Base-by-base conservation (phyloP, 331 rosid genomes). In the Malus hybrid region DNA sequence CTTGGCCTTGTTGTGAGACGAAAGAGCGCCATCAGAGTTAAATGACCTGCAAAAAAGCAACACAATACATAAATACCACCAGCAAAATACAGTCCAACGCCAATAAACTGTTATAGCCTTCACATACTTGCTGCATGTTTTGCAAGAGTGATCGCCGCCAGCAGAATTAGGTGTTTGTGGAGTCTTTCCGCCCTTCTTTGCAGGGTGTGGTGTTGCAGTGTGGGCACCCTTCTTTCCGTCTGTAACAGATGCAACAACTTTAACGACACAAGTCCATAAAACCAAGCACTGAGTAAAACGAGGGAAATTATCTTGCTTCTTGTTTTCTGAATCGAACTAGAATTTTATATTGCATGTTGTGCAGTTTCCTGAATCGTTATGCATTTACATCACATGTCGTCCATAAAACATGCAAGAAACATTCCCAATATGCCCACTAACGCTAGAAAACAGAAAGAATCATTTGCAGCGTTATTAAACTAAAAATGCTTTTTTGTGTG, bases 1-100 rank as follows among this genome's bases (percentile, higher is more conserved):
- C 83, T 94, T 94, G 2, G 97, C 99, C 85, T 94, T 92, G 6
- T 60, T 80, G 80, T 94, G 99, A 14, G 96, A 93, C 73, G 82
- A 86, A 12, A 92, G 85, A 7, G 90, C 99, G 22, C 28, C 70
- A 15, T 86, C 97, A 4, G 93, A 80, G 62, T 60, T 78, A 65
- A 94, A 94, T 32, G 81, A 0, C 92, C 98, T 93, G 65, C 1
- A 34, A 4, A 7, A 7, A 8, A 16, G 8, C 5, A 42, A 13
- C 8, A 16, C 18, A 10, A 1, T 13, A 57, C 33, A 27, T 12
- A 4, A 28, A 46, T 11, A 31, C 32, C 31, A 9, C 20, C 11
- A 10, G 4, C n/a, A 29, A 3, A 57, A n/a, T 1, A 32, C 16
- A 62, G 7, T 39, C 46, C 5, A 9, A 27, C 12, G 3, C 12